Base-by-base conservation (phyloP, 345 rosid genomes). In the Bruguiera parviflora region DNA sequence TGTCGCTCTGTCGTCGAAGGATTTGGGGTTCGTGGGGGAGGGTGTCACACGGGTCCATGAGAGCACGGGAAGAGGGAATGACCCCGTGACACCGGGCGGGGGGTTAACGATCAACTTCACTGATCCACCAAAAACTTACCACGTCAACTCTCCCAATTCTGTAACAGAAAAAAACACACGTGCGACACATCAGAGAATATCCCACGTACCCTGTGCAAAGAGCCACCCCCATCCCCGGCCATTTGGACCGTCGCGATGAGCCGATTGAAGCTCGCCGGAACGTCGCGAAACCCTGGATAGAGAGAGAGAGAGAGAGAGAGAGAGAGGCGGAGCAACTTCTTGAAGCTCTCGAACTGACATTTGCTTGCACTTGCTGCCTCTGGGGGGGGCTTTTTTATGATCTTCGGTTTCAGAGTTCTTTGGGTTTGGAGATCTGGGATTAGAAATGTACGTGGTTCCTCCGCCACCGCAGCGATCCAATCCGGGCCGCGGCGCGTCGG, bases 211-310 rank as follows among this genome's bases (percentile, higher is more conserved):
- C 53, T 8, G 11, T 15, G 18, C 5, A 47, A 39, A 46, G 3
- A 28, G 21, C 2, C 35, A 27, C 28, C 27, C 27, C 27, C 27
- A 29, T 29, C 21, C 16, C 37, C 1, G 0, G 15, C 33, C 20
- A 2, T 57, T 61, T 6, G 47, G 27, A 4, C 53, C 33, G 2
- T 13, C 24, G 0, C 53, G 20, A 7, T 43, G 7, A 53, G 28
- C 11, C 18, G 3, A 10, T 21, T 11, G 9, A 0, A 28, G 27
- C 71, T 22, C 24, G 64, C 57, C 69, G 69, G 75, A 57, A 29
- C 24, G 18, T 46, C 20, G 56, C 43, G 71, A 60, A 67, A 39
- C 67, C 66, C 58, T 59, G 31, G 5, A 3, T 43, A 13, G 49
- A 13, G 16, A 39, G 15, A 39, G 46, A 37, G 46, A 7, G 39